phyloP scores from a whole-genome alignment of 2,329 filamentous ascomycete genomes.

The Phialocephala sp. region DNA sequence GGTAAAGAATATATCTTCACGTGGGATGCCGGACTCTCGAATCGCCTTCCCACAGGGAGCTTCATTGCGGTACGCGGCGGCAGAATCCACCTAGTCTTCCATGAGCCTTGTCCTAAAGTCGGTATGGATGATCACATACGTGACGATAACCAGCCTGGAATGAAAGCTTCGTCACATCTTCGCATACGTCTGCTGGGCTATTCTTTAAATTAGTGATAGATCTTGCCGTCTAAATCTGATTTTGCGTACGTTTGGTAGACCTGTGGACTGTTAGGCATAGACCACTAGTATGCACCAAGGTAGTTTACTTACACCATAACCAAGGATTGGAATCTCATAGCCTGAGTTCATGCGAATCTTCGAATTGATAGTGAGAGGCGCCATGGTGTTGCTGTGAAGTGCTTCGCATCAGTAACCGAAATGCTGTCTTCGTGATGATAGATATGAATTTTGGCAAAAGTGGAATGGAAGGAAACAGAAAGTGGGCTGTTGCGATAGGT shows the following conservation, averaged over 20 bases:
- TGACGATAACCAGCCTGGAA: constrained; percentile 62
- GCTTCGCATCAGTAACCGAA: constrained; percentile 4
- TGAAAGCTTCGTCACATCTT: constrained; percentile 62
- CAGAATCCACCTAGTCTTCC: constrained; percentile 57
- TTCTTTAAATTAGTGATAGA: not conserved
- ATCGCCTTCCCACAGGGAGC: constrained; percentile 59
- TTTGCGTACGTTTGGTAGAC: constrained; percentile 48
- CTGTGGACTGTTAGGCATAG: constrained; percentile 33
- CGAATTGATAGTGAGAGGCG: constrained; percentile 53
- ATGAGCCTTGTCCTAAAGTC: not conserved
- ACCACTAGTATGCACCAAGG: not conserved
- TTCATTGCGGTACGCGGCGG: constrained; percentile 64
- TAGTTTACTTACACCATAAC: constrained; percentile 56
- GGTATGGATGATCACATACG: constrained; percentile 43
- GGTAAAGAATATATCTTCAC: constrained; percentile 65
- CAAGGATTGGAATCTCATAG: constrained; percentile 64
- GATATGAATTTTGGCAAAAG: not conserved
- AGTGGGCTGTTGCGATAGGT: not conserved
- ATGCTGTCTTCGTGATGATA: not conserved
- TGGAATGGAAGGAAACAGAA: not conserved
- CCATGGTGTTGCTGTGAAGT: constrained; percentile 43
- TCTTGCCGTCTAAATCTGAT: not conserved
- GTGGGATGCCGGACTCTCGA: constrained; percentile 54
- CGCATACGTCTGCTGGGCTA: constrained; percentile 62
- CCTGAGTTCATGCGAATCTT: constrained; percentile 58